Conservation (phyloP, 345 rosid genomes). For the Citrus reticulata region DNA sequence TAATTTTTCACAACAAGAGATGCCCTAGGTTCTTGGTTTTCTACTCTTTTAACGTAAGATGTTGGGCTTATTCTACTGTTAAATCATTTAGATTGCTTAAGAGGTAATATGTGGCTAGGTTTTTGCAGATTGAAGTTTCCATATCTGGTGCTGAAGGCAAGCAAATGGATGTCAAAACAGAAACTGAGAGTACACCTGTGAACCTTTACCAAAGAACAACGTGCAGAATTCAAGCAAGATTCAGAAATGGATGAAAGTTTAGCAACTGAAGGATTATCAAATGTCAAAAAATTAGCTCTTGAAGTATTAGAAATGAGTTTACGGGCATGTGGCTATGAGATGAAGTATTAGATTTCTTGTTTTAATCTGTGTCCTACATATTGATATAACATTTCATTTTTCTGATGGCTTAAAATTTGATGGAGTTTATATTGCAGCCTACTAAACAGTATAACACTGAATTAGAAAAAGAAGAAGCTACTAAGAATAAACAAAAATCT, state of each 20-base stretch:
- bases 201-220: neutral
- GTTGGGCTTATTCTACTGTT: neutral
- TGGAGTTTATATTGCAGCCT: too few species aligned
- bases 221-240: neutral
- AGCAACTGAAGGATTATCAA: neutral
- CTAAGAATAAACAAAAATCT: too few species aligned
- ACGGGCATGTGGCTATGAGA: too few species aligned
- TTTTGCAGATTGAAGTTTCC: slow-evolving; percentile 83
- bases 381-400: too few species aligned
- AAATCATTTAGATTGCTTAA: neutral
- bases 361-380: too few species aligned
- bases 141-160: slow-evolving; percentile 67
- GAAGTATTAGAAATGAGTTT: too few species aligned
- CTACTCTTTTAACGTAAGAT: slow-evolving; percentile 1
- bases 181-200: slow-evolving; percentile 34
- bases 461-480: too few species aligned
- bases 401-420: too few species aligned
- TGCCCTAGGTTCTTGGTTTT: neutral
- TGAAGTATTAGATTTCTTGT: too few species aligned
- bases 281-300: too few species aligned
- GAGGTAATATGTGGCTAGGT: neutral
- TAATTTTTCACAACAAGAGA: neutral
- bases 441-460: too few species aligned
- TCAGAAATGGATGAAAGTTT: neutral
- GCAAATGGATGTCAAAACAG: slow-evolving; percentile 63